Base-by-base conservation (phyloP, 1,139 yeast genomes). In the Blastobotrys ciferrii region DNA sequence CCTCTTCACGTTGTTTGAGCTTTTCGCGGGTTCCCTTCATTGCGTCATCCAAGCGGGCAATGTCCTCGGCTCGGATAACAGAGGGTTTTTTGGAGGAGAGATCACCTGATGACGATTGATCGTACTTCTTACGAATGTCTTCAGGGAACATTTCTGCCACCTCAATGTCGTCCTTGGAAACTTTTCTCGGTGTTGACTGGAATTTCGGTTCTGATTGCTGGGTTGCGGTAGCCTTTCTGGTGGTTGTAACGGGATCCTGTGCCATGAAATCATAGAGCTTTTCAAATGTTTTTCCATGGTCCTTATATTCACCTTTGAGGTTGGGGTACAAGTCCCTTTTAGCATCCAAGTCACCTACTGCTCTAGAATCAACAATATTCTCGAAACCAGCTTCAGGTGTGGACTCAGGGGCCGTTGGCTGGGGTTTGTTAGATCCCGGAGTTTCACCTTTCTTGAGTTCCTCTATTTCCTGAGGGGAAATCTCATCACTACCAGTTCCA, bases 11-110 rank as follows among this genome's bases (percentile, higher is more conserved):
- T 17, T 58, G 47, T 23, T 72, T 72, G 43, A 66, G 69, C 31
- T 70, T 68, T 19, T 64, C 62, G 49, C 75, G 76, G 1, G 81
- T 77, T 9, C 68, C 66, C 47, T 71, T 65, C 42, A 82, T 67
- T 46, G 75, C 79, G 0, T 58, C 61, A 51, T 75, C 65, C 9
- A 70, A 57, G 14, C 31, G 28, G 13, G 13, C 45, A 13, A 23
- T 9, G 15, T 42, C 45, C 18, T 25, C 42, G 9, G 28, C 28
- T 6, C 28, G 5, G 28, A 23, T 23, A 5, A 6, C 23, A 13
- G 25, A 9, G 3, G 25, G 25, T 3, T 35, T 20, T 35, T 36
- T 23, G 7, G 30, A 15, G 13, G 37, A 32, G 12, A 13, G 18
- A 4, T 36, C 11, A 15, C 3, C 35, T 20, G 32, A 17, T 13